phyloP scores from a whole-genome alignment of 163 green algal species.

The Scenedesmus sp. region DNA sequence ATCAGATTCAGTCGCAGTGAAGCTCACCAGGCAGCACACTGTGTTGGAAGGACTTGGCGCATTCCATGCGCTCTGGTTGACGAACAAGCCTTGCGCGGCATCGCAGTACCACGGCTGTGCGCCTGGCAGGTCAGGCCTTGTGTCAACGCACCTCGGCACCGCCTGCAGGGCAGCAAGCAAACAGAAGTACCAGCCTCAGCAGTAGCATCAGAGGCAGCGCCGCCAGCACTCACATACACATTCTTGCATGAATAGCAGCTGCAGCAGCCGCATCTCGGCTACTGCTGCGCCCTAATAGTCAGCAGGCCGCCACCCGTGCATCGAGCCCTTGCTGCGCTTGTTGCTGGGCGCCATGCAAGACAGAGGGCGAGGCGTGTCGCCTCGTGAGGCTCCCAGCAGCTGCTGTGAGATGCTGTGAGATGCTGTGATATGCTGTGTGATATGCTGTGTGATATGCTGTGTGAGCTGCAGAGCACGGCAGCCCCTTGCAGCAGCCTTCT shows the following conservation, averaged over 20 bases:
- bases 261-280: background rate
- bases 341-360: too few species aligned
- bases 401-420: too few species aligned
- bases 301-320: too few species aligned
- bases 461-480: too few species aligned
- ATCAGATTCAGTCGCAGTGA: background rate
- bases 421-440: too few species aligned
- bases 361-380: too few species aligned
- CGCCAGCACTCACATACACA: background rate
- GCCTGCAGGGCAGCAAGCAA: background rate
- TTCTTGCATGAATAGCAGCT: background rate
- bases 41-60: background rate
- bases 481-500: too few species aligned
- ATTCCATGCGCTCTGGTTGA: background rate
- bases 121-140: background rate
- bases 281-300: too few species aligned
- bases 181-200: background rate
- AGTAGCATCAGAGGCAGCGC: background rate
- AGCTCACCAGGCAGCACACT: background rate
- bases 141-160: background rate
- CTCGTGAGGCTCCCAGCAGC: too few species aligned
- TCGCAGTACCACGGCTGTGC: background rate
- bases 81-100: background rate
- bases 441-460: too few species aligned
- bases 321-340: too few species aligned